phyloP scores from a whole-genome alignment of 192 early-diverging fungal species.

The Backusella mclennaniae region DNA sequence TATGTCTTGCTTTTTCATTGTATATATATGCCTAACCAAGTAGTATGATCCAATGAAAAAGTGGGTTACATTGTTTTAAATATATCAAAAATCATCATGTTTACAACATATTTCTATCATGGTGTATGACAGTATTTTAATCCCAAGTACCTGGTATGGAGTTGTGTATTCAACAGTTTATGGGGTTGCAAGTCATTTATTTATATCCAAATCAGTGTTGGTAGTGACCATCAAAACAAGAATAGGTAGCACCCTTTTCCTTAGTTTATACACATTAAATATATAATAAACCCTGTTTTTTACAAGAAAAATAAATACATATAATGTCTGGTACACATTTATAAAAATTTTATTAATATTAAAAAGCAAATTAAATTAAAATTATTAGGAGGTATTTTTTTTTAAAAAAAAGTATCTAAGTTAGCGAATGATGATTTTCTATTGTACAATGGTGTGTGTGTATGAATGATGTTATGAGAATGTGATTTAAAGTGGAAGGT shows the following conservation, averaged over 20 bases:
- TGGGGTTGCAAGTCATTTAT: neutral
- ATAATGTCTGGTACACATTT: neutral
- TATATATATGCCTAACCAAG: too few species aligned
- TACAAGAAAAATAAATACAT: neutral
- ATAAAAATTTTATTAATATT: neutral
- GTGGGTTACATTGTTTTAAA: too few species aligned
- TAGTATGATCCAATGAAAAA: too few species aligned
- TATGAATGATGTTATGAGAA: constrained; percentile 1
- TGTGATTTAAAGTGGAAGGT: constrained; percentile 1
- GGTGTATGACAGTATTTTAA: too few species aligned
- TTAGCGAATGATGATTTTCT: neutral
- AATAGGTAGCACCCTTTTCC: neutral
- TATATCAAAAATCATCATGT: too few species aligned
- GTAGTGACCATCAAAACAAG: neutral
- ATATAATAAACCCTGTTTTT: neutral
- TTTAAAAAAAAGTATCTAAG: neutral
- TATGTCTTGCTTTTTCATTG: too few species aligned
- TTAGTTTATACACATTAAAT: neutral
- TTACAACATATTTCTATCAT: too few species aligned
- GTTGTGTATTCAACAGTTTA: neutral
- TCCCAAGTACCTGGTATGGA: neutral
- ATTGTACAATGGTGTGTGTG: constrained; percentile 7
- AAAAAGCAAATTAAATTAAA: constrained; percentile 1
- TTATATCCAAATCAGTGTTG: neutral
- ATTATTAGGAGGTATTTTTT: neutral